phyloP scores from a whole-genome alignment of 441 rosid genomes.

The Adansonia gregorii region DNA sequence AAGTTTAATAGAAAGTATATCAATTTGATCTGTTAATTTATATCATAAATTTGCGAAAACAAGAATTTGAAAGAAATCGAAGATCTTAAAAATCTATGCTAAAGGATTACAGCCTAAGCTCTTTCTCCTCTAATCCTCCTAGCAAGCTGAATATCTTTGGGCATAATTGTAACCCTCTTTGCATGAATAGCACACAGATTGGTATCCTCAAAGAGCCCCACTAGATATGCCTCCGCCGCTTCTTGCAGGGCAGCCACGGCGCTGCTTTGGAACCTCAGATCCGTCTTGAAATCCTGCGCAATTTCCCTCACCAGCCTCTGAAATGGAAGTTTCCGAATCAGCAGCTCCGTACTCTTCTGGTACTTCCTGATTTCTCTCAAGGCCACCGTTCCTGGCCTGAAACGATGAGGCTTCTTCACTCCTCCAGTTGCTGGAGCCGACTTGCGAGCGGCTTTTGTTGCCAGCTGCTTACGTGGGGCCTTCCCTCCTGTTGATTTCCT shows the following conservation, averaged over 20 bases:
- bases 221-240: conserved; percentile 58
- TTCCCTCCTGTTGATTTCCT: conserved; percentile 62
- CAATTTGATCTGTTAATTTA: not conserved
- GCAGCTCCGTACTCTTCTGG: conserved; percentile 46
- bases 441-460: conserved; percentile 56
- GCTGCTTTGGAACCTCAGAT: conserved; percentile 58
- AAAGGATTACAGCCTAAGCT: conserved; percentile 31
- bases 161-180: conserved; percentile 62
- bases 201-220: conserved; percentile 58
- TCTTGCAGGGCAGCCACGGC: conserved; percentile 62
- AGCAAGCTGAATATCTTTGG: conserved; percentile 22
- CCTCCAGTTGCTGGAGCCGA: conserved; percentile 69
- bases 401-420: conserved; percentile 21
- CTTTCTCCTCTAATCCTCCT: conserved; percentile 62
- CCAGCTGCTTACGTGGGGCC: conserved; percentile 60
- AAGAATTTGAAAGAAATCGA: not conserved
- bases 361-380: no score
- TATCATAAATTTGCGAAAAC: not conserved
- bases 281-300: conserved; percentile 64
- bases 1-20: not conserved
- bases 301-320: conserved; percentile 61
- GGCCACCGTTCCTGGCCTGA: no score
- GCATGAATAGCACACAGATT: conserved; percentile 63
- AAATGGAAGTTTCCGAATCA: conserved; percentile 60
- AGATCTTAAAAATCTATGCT: not conserved